Base-by-base conservation (phyloP, 208 protist genomes). In the Leishmania tropica region DNA sequence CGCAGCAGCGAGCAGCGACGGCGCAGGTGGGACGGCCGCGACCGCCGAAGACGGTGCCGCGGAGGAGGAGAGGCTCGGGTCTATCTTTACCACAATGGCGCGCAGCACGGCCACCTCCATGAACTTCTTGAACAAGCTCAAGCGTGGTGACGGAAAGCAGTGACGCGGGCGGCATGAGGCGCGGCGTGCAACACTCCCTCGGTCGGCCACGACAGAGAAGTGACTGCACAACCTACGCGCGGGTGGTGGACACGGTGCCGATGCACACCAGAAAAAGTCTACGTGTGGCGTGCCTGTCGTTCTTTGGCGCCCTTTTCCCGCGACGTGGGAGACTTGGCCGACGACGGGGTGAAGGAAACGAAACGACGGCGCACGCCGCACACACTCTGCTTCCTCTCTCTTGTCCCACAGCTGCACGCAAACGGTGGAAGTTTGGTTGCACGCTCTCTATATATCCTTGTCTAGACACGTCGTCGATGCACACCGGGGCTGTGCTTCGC, bases 81-180 rank as follows among this genome's bases (percentile, higher is more conserved):
- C 86, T 56, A 80, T 88, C 7, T 93, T 96, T 80, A 87, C 93
- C 13, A 92, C 88, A 42, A 89, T 81, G 17, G 91, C 91, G 31
- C 87, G 88, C 35, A 88, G 53, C 51, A 93, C 90, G n/a, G 91
- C 89, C 1, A 93, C 90, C 31, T 89, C 87, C 7, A 96, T 96
- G 45, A 93, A 87, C 72, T 92, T 96, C 65, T 67, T 96, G 60
- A 89, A 82, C 76, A 92, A 95, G 75, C 93, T 95, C 53, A 96
- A 94, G 81, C 93, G 91, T 35, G 83, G 83, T 24, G 85, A 86
- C 2, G 77, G 72, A 24, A 84, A 82, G 78, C 67, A 48, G 4
- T 71, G 80, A 86, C 56, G 56, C 45, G 21, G 77, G 68, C 53
- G 10, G 53, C 0, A 17, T 24, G 15, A 6, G 56, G 13, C 13